Percentiles rank a stretch among this genome's conserved stretches.
Evolutionary conservation across 164 flowering plant species (phyloP).

Genomic region (Echeveria elegans): DNA sequence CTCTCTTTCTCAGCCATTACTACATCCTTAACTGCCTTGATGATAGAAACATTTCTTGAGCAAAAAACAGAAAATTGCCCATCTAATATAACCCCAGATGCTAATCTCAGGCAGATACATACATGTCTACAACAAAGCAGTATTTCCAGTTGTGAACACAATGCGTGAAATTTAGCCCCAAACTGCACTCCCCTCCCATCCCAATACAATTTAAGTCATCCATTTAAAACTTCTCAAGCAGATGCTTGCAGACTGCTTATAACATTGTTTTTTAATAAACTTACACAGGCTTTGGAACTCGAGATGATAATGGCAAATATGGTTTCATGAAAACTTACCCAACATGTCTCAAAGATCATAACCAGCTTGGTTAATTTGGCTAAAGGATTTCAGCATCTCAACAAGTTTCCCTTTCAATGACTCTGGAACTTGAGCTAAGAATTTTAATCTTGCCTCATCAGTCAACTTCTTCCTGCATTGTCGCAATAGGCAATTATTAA

Average conservation of each 20-base stretch:
- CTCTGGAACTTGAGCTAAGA: constrained; percentile 54
- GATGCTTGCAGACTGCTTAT: not conserved
- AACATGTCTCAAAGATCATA: constrained; percentile 13
- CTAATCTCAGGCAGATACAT: not conserved
- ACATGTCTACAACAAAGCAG: not conserved
- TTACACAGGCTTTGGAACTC: not conserved
- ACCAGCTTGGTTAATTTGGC: constrained; percentile 21
- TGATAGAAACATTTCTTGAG: not conserved
- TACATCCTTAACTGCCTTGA: not conserved
- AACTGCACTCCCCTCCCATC: not conserved
- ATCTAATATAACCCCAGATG: not conserved
- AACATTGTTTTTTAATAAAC: not conserved
- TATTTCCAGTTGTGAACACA: not conserved
- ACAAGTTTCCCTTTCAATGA: constrained; percentile 56
- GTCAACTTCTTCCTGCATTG: constrained; percentile 54
- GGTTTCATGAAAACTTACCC: not conserved
- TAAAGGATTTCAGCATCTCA: constrained; percentile 33
- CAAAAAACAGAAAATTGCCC: constrained; percentile 7
- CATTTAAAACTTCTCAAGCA: not conserved
- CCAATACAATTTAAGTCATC: not conserved
- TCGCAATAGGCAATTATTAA: not conserved
- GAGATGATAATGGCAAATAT: not conserved
- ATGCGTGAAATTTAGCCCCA: not conserved
- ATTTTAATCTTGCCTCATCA: constrained; percentile 41
- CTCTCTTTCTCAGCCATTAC: not conserved